Percentiles rank a stretch among this genome's conserved stretches.
These are phyloP conservation scores for Colletotrichum sp. DNA, from an alignment of 2,329 filamentous ascomycete genomes.

Conservation along the genomic window DNA sequence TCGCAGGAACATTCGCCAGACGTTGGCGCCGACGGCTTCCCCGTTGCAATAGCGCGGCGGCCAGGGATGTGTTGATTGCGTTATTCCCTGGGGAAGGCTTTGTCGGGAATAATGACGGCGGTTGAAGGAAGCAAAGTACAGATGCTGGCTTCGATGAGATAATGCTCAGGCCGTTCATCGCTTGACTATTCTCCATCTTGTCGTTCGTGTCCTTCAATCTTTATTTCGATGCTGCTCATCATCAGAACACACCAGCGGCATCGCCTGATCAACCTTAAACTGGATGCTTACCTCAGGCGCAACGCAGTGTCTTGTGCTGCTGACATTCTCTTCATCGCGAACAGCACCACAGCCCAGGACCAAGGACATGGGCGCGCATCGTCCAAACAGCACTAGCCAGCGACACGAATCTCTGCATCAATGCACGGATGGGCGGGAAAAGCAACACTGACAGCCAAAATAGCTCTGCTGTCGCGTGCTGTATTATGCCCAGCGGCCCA, in stretches of 20 bases:
- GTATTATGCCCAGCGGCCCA: not conserved
- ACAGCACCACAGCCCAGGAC: not conserved
- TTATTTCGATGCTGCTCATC: not conserved
- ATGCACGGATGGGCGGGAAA: not conserved
- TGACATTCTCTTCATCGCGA: not conserved
- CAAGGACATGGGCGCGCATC: not conserved
- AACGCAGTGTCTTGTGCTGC: not conserved
- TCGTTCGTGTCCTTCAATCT: slow-evolving; percentile 9
- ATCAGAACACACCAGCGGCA: not conserved
- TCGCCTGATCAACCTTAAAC: slow-evolving; percentile 1
- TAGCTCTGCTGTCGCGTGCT: not conserved
- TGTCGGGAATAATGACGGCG: not conserved
- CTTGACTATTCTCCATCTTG: not conserved
- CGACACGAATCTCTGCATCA: not conserved
- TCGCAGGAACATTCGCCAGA: not conserved
- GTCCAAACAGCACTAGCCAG: not conserved
- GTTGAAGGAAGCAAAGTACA: not conserved
- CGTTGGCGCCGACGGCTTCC: slow-evolving; percentile 1
- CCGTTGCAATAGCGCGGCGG: not conserved
- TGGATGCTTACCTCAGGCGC: not conserved
- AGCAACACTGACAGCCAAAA: not conserved
- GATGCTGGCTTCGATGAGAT: not conserved
- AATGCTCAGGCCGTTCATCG: not conserved
- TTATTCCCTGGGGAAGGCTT: not conserved
- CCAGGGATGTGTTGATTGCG: not conserved